phyloP scores from a whole-genome alignment of 495 filamentous ascomycete genomes.

The Extremus antarcticus region DNA sequence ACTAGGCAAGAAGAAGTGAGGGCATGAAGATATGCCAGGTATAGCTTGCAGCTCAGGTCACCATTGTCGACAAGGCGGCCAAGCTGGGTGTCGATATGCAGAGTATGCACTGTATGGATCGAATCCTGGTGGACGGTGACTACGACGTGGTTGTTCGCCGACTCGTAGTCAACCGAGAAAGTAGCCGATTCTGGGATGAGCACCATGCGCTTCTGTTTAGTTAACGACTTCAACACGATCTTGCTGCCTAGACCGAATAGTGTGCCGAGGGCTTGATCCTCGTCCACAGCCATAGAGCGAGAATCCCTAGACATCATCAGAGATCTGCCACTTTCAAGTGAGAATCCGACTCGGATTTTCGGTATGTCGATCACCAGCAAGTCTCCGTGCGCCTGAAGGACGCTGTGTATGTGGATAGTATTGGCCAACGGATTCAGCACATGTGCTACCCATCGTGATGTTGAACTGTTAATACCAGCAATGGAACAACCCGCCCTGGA shows the following conservation, averaged over 20 bases:
- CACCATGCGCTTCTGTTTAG: background rate
- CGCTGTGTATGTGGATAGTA: too few relatives aligned
- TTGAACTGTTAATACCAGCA: too few relatives aligned
- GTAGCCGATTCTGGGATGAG: constrained; percentile 9
- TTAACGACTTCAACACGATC: too few relatives aligned
- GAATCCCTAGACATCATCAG: constrained; percentile 41
- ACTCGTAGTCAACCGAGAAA: too few relatives aligned
- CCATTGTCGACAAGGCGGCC: constrained; percentile 36
- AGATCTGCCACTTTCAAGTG: constrained; percentile 23
- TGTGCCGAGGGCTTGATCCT: constrained; percentile 38
- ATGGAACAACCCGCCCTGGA: too few relatives aligned
- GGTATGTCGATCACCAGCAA: too few relatives aligned
- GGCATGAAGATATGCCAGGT: constrained; percentile 43
- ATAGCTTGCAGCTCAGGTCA: constrained; percentile 41
- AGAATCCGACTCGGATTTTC: constrained; percentile 40
- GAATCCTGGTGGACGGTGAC: constrained; percentile 1
- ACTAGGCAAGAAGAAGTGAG: constrained; percentile 48
- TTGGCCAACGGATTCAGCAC: too few relatives aligned
- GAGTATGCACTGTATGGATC: constrained; percentile 26
- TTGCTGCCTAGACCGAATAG: constrained; percentile 47
- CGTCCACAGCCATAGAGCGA: constrained; percentile 43
- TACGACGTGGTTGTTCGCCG: background rate
- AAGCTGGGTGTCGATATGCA: constrained; percentile 37
- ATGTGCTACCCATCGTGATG: too few relatives aligned
- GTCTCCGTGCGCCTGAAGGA: too few relatives aligned